A percentile compares a stretch with the other conserved stretches of the same genome.
Conservation (phyloP, 2,329 filamentous ascomycete species). For the Endocalyx cinctus region DNA sequence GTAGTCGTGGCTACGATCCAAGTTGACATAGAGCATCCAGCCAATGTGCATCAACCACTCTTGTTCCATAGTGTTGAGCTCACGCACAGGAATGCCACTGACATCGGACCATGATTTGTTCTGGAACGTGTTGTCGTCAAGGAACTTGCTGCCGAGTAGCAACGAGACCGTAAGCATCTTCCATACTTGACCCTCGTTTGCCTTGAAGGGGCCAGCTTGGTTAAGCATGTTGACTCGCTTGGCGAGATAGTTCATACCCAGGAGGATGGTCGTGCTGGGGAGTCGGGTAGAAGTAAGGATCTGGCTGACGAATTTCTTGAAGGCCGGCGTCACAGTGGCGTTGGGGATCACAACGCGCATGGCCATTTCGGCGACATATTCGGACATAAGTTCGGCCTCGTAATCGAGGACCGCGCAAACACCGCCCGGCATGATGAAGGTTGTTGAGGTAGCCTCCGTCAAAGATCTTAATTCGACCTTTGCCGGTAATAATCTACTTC, state of each 20-base stretch:
- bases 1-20: constrained; percentile 69
- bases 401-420: constrained; percentile 94
- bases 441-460: constrained; percentile 19
- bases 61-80: constrained; percentile 80
- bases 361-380: constrained; percentile 90
- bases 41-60: constrained; percentile 81
- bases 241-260: constrained; percentile 85
- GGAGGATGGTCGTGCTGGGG: constrained; percentile 83
- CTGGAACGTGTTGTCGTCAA: constrained; percentile 97
- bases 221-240: constrained; percentile 75
- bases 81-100: constrained; percentile 77
- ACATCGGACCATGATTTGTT: constrained; percentile 96
- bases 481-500: constrained; percentile 34
- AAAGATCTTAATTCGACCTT: constrained; percentile 24
- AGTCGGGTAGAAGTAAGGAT: constrained; percentile 86
- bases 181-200: constrained; percentile 71
- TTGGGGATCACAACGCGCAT: constrained; percentile 53
- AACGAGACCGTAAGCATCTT: constrained; percentile 81
- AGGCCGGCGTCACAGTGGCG: constrained; percentile 59
- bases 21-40: constrained; percentile 83
- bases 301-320: constrained; percentile 87
- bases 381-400: constrained; percentile 92
- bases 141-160: constrained; percentile 87
- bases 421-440: constrained; percentile 64
- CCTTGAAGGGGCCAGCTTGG: constrained; percentile 47